Evolutionary conservation across 2,329 filamentous ascomycete species (phyloP), one percentile per base, ranked within the genome.

Genomic region (Aspergillus phoenicis): DNA sequence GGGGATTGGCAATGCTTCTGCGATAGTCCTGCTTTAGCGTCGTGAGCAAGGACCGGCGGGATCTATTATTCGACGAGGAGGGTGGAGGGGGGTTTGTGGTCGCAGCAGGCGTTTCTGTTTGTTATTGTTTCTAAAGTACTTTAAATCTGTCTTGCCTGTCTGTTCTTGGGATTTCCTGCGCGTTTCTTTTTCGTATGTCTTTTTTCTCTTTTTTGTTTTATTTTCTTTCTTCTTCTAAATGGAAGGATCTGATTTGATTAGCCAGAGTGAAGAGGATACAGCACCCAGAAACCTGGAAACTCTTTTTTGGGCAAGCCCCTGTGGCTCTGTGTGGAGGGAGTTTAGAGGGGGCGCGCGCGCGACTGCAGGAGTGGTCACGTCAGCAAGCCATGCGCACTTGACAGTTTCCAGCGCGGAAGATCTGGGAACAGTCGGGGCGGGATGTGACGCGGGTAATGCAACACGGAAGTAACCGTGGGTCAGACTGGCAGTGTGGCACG

Each of bases 401-500:
- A 43, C 63, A 56, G 52, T 54, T 52, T 45, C 17, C 59, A 57
- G 60, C 52, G 56, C 59, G 51, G 62, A 30, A 61, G 62, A 62
- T 63, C 62, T 60, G 61, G 52, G 57, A 61, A 17, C 24, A 64
- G 61, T 60, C 51, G 58, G 56, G 63, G 59, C 61, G 62, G 59
- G 57, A 59, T 53, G 62, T 64, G 62, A 67, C 62, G 68, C 66
- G 64, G 65, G 59, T 67, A 63, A 68, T 69, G 68, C 66, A 59
- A 71, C 67, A 72, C 71, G 67, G 67, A 67, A 67, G 63, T 65
- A 68, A 69, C 62, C 63, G 72, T 72, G 72, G 69, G 71, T 73
- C 71, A 64, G 59, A 60, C 39, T 64, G 61, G 60, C 52, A 62
- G 67, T 65, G 67, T 65, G 64, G 70, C 70, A 72, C 63, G 71